These are phyloP conservation scores for Rutstroemia sp. DNA, from an alignment of 2,329 filamentous ascomycete genomes.

Conservation along the genomic window DNA sequence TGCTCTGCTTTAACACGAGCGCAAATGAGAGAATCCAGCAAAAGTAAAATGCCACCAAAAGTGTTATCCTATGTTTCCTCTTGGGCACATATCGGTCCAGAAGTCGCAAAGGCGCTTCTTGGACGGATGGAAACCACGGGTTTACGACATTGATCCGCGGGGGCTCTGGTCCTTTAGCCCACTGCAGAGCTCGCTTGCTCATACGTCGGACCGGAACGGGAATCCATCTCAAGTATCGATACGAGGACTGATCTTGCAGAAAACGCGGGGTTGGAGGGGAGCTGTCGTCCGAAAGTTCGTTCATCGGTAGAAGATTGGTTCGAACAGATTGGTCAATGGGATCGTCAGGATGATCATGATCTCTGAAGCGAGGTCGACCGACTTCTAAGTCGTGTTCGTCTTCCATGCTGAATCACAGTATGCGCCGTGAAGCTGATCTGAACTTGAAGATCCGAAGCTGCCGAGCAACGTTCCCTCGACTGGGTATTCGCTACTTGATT, in stretches of 20 bases:
- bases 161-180: conserved; percentile 49
- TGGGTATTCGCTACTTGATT: not conserved
- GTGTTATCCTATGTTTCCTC: conserved; percentile 47
- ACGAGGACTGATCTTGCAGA: conserved; percentile 45
- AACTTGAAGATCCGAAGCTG: not conserved
- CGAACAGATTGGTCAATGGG: conserved; percentile 25
- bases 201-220: conserved; percentile 47
- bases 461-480: not conserved
- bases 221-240: conserved; percentile 46
- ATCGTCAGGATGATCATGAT: conserved; percentile 26
- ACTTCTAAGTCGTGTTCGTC: conserved; percentile 17
- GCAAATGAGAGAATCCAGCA: conserved; percentile 65
- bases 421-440: not conserved
- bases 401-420: conserved; percentile 2
- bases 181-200: conserved; percentile 36
- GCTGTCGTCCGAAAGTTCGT: conserved; percentile 38
- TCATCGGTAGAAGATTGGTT: conserved; percentile 30
- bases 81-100: conserved; percentile 56
- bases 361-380: conserved; percentile 13
- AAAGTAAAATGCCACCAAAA: conserved; percentile 53
- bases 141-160: conserved; percentile 45
- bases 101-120: conserved; percentile 58
- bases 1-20: conserved; percentile 58
- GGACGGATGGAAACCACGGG: conserved; percentile 57
- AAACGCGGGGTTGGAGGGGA: conserved; percentile 50